Evolutionary conservation across 805 yeast genomes (phyloP).

Genomic region (Candida ponderosae): DNA sequence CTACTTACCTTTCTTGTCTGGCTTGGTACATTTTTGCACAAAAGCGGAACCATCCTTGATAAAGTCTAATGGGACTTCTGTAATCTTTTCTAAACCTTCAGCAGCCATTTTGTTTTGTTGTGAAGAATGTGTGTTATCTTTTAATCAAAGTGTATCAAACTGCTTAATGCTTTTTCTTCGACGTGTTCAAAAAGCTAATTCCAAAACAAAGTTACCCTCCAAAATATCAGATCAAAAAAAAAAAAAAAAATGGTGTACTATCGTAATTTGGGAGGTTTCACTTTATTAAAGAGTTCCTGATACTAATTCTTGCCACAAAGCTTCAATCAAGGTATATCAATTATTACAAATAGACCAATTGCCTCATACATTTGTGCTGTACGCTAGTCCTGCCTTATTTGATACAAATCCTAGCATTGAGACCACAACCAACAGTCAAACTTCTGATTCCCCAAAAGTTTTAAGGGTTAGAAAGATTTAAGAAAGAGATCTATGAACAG

Average conservation of each 20-base stretch:
- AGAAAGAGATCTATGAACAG: too few relatives aligned
- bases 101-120: conserved; percentile 25
- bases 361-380: not conserved
- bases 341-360: not conserved
- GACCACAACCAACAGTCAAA: too few relatives aligned
- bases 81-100: conserved; percentile 64
- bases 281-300: not conserved
- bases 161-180: not conserved
- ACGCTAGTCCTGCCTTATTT: too few relatives aligned
- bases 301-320: not conserved
- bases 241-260: conserved; percentile 2
- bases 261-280: not conserved
- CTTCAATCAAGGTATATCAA: not conserved
- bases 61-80: conserved; percentile 87
- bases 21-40: conserved; percentile 88
- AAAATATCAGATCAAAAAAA: too few relatives aligned
- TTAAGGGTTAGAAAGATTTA: too few relatives aligned
- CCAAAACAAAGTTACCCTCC: too few relatives aligned
- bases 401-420: too few relatives aligned
- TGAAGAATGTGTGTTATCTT: not conserved
- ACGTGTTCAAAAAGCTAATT: conserved; percentile 1
- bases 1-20: conserved; percentile 64
- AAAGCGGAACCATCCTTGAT: conserved; percentile 87
- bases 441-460: too few relatives aligned
- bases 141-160: not conserved